Evolutionary conservation across 2,329 filamentous ascomycete genomes (phyloP).

Genomic region (Trichoderma simmonsii): DNA sequence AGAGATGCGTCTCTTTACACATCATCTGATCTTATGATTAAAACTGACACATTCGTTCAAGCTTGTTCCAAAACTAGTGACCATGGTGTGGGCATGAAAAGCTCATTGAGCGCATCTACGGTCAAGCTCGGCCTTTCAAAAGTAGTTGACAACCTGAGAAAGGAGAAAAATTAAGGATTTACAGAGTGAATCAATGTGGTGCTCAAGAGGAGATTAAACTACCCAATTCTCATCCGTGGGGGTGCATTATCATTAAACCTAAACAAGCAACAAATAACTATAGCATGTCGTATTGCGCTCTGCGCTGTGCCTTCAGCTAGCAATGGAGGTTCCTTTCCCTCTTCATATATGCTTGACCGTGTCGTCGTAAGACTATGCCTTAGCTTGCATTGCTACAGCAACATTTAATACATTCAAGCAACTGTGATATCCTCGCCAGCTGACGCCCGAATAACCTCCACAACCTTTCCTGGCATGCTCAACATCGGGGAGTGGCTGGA

Average conservation of each 20-base stretch:
- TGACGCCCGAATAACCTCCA: background rate
- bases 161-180: too few species aligned
- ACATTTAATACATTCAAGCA: background rate
- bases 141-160: too few species aligned
- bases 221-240: background rate
- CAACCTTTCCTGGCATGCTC: background rate
- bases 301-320: background rate
- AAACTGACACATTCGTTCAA: too few species aligned
- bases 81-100: too few species aligned
- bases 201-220: background rate
- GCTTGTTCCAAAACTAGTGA: too few species aligned
- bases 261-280: background rate
- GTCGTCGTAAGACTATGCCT: background rate
- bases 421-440: background rate
- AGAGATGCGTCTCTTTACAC: too few species aligned
- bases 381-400: background rate
- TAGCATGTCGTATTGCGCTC: background rate
- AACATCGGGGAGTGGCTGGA: background rate
- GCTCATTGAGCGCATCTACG: too few species aligned
- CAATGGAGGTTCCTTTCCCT: background rate
- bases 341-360: background rate
- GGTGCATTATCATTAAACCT: background rate
- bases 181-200: too few species aligned
- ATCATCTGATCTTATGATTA: too few species aligned
- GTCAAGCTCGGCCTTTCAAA: too few species aligned